Evolutionary conservation across 2,329 filamentous ascomycete species (phyloP), one percentile per base, ranked within the genome.

Genomic region (Leptographium lundbergii): DNA sequence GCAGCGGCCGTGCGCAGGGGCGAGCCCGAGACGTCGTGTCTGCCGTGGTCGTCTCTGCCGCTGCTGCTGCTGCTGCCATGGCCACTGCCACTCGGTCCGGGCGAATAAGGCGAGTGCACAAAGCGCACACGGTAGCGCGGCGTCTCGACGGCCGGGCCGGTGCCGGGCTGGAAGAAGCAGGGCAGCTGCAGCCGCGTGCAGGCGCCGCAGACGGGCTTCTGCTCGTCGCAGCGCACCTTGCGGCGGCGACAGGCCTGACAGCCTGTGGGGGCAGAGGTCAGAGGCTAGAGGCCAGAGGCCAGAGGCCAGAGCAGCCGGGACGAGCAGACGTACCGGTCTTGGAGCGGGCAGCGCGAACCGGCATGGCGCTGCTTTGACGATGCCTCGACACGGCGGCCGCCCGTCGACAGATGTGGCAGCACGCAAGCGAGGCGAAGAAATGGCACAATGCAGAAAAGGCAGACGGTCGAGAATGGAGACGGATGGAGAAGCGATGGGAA

Each of bases 171-270:
- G 47, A 65, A 66, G 11, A 59, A 61, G 56, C 65, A 66, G 22
- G 52, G 36, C 22, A 66, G 58, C 42, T 63, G 61, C 5, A 66
- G 56, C 32, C 65, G 65, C 24, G 56, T 56, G 48, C 65, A 66
- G n/a, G 64, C 64, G 34, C 60, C 58, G 58, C 65, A 66, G 19
- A 65, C 47, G 10, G 65, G 65, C 53, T 61, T 62, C 36, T 58
- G 57, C 61, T 62, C 61, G 39, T 62, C 61, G 52, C 61, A 62
- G 32, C 65, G 62, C 22, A 66, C 65, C 50, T 66, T 66, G 17
- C 65, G 65, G 4, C 65, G 65, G 19, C 65, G 64, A 57, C 65
- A 66, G 11, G 64, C 58, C 56, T 64, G 62, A 50, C 65, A 66
- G 25, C 61, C 61, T 59, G 53, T 1, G 24, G 24, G 4, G 47